These are phyloP conservation scores for Magnusiomyces clavatus DNA, from an alignment of 1,139 yeast species.

Conservation along the genomic window DNA sequence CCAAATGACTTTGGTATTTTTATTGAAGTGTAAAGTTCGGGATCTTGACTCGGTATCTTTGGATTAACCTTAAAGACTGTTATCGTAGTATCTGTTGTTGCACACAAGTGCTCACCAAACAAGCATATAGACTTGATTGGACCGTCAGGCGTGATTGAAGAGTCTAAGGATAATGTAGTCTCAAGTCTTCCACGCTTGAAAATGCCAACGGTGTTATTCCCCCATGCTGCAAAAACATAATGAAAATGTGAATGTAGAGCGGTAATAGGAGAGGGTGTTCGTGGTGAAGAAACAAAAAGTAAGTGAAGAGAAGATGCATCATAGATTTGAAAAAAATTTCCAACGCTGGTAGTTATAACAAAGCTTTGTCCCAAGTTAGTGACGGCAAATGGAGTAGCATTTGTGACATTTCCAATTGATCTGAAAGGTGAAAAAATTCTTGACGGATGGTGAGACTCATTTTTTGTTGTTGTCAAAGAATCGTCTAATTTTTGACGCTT, in stretches of 20 bases:
- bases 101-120: slow-evolving; percentile 77
- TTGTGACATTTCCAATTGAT: slow-evolving; percentile 41
- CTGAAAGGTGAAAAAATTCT: slow-evolving; percentile 43
- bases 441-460: slow-evolving; percentile 13
- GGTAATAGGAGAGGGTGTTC: slow-evolving; percentile 62
- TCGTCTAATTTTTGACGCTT: slow-evolving; percentile 19
- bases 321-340: slow-evolving; percentile 82
- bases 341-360: slow-evolving; percentile 84
- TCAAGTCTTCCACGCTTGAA: slow-evolving; percentile 78
- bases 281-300: slow-evolving; percentile 76
- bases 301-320: slow-evolving; percentile 86
- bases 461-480: not conserved
- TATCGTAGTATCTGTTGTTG: slow-evolving; percentile 46
- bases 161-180: slow-evolving; percentile 39
- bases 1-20: slow-evolving; percentile 56
- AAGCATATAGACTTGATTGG: slow-evolving; percentile 45
- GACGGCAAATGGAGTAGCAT: slow-evolving; percentile 75
- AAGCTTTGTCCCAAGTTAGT: slow-evolving; percentile 86
- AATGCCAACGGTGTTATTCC: slow-evolving; percentile 59
- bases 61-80: slow-evolving; percentile 55
- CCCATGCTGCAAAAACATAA: slow-evolving; percentile 68
- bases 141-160: slow-evolving; percentile 17
- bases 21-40: slow-evolving; percentile 51
- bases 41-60: slow-evolving; percentile 24
- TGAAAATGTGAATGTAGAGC: slow-evolving; percentile 77